These are phyloP conservation scores for Celoporthe dispersa DNA, from an alignment of 2,329 filamentous ascomycete genomes.

Conservation along the genomic window DNA sequence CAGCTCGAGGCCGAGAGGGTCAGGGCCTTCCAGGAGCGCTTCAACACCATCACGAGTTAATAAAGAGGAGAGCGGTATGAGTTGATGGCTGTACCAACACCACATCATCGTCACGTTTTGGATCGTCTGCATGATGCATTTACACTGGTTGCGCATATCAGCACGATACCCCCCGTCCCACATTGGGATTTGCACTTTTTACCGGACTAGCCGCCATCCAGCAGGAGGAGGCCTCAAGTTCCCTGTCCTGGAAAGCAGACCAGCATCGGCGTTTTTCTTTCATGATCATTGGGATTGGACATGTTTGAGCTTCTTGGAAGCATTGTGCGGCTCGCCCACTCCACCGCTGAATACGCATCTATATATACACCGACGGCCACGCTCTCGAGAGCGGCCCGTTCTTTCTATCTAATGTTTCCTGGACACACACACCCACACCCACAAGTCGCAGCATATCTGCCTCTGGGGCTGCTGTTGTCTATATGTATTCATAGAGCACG, in stretches of 20 bases:
- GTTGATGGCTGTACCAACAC: neutral
- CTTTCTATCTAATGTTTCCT: conserved; percentile 20
- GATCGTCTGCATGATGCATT: conserved; percentile 28
- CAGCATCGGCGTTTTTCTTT: conserved; percentile 27
- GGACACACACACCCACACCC: neutral
- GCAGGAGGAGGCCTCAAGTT: neutral
- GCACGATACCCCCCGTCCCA: conserved; percentile 13
- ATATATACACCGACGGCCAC: conserved; percentile 21
- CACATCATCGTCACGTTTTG: neutral
- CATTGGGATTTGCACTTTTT: neutral
- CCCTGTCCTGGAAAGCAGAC: conserved; percentile 12
- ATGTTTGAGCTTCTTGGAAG: conserved; percentile 12
- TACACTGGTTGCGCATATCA: conserved; percentile 24
- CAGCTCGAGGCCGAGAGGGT: conserved; percentile 69
- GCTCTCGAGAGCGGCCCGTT: neutral
- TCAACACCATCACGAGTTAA: conserved; percentile 38
- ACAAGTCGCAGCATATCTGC: conserved; percentile 5
- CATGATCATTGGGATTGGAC: conserved; percentile 21
- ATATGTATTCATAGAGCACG: conserved; percentile 16
- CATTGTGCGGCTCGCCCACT: conserved; percentile 14
- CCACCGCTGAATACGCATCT: neutral
- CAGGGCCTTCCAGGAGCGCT: conserved; percentile 51
- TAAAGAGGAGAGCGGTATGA: neutral
- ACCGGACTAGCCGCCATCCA: conserved; percentile 19
- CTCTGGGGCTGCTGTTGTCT: conserved; percentile 20